phyloP scores from a whole-genome alignment of 2,329 filamentous ascomycete species.

The Alternaria longipes region DNA sequence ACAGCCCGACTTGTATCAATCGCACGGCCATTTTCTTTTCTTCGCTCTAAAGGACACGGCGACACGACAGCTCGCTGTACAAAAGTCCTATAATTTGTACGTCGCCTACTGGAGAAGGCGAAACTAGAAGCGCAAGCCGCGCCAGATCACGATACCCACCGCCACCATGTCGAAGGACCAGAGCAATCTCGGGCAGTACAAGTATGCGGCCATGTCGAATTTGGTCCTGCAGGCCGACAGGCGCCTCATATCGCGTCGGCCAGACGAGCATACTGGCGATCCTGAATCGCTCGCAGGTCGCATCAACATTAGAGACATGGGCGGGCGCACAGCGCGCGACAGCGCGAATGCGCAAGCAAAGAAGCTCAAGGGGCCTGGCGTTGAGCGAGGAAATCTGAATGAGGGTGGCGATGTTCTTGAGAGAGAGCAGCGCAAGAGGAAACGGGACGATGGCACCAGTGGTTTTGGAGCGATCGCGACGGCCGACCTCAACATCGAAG shows the following conservation, averaged over 20 bases:
- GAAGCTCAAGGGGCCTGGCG: constrained; percentile 71
- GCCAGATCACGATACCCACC: constrained; percentile 26
- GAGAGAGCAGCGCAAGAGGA: constrained; percentile 86
- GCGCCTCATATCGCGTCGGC: constrained; percentile 90
- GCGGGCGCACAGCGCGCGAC: constrained; percentile 81
- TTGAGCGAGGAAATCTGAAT: constrained; percentile 77
- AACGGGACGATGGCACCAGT: constrained; percentile 73
- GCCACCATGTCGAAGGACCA: constrained; percentile 39
- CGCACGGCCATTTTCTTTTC: constrained; percentile 13
- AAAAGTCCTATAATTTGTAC: constrained; percentile 17
- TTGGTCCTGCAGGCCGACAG: constrained; percentile 99
- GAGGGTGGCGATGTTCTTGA: constrained; percentile 86
- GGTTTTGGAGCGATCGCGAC: constrained; percentile 77
- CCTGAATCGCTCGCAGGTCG: constrained; percentile 96
- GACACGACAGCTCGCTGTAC: constrained; percentile 10
- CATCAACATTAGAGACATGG: constrained; percentile 95
- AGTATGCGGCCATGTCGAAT: constrained; percentile 99
- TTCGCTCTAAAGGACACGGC: constrained; percentile 18
- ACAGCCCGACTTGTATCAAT: constrained; percentile 29
- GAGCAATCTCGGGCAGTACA: constrained; percentile 90
- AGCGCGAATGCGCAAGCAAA: constrained; percentile 79
- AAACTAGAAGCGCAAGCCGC: constrained; percentile 33
- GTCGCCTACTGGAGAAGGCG: constrained; percentile 17
- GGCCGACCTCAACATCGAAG: constrained; percentile 84
- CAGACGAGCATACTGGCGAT: constrained; percentile 94